Percentiles rank a stretch among this genome's conserved stretches.
Evolutionary conservation across 805 yeast genomes (phyloP).

Genomic region (Metschnikowia matae): DNA sequence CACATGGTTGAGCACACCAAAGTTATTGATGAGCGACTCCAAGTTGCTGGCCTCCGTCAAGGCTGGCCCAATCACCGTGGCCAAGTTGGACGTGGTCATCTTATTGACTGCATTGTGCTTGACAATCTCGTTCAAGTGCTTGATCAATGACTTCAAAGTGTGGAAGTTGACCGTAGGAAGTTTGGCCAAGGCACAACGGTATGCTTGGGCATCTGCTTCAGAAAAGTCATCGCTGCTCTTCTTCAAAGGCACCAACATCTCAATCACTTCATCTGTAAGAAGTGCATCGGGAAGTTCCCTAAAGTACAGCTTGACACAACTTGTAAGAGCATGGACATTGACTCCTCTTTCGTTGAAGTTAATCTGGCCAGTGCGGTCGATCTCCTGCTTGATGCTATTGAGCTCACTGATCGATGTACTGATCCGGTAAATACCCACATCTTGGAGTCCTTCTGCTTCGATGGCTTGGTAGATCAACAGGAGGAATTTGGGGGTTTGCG

Average conservation of each 20-base stretch:
- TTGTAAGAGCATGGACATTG: constrained; percentile 83
- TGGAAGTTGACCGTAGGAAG: constrained; percentile 67
- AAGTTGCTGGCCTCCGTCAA: constrained; percentile 53
- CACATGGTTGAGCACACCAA: constrained; percentile 52
- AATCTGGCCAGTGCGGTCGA: constrained; percentile 45
- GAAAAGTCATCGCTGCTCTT: constrained; percentile 17
- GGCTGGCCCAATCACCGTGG: constrained; percentile 78
- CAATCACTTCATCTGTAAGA: constrained; percentile 63
- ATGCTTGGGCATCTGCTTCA: constrained; percentile 11
- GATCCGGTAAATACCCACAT: constrained; percentile 83
- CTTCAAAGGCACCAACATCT: constrained; percentile 45
- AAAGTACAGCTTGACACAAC: constrained; percentile 77
- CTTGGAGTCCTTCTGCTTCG: constrained; percentile 84
- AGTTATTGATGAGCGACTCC: constrained; percentile 42
- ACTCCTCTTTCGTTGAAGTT: constrained; percentile 50
- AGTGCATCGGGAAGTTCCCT: constrained; percentile 86
- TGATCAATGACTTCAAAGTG: constrained; percentile 60
- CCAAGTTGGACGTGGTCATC: constrained; percentile 86
- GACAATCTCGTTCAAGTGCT: constrained; percentile 68
- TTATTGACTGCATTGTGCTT: constrained; percentile 64
- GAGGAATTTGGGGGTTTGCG: constrained; percentile 61
- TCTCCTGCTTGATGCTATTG: constrained; percentile 38
- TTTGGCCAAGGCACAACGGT: constrained; percentile 29
- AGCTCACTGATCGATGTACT: constrained; percentile 50
- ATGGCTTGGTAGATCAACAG: constrained; percentile 65